phyloP scores from a whole-genome alignment of 2,329 filamentous ascomycete genomes.

The Hymenotorrendiella dingleyae region DNA sequence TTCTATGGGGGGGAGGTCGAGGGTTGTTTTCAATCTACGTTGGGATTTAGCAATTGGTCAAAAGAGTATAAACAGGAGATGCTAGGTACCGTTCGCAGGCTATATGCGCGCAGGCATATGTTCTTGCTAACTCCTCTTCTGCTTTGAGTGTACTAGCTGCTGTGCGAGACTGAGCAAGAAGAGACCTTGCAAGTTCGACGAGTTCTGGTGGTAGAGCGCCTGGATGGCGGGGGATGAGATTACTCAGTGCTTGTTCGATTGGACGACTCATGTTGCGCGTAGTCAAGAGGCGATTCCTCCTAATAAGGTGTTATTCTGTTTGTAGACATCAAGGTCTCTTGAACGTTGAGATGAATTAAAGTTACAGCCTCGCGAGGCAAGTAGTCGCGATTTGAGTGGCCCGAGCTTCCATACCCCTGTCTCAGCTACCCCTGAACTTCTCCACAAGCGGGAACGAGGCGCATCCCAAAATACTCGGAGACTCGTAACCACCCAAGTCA shows the following conservation, averaged over 20 bases:
- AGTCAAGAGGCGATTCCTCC: neutral
- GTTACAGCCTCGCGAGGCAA: too few species aligned
- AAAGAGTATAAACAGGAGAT: neutral
- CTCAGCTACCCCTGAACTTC: too few species aligned
- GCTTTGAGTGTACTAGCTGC: constrained; percentile 72
- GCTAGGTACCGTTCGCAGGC: constrained; percentile 70
- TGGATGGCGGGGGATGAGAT: constrained; percentile 67
- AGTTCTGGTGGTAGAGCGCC: constrained; percentile 63
- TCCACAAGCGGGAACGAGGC: too few species aligned
- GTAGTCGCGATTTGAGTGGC: too few species aligned
- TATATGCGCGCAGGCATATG: constrained; percentile 80
- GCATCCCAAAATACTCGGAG: too few species aligned
- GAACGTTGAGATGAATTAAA: too few species aligned
- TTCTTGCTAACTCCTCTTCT: constrained; percentile 81
- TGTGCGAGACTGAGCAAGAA: constrained; percentile 75
- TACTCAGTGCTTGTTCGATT: constrained; percentile 67
- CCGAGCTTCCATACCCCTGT: too few species aligned
- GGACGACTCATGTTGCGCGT: constrained; percentile 60
- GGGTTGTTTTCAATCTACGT: constrained; percentile 63
- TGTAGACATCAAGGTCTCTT: too few species aligned
- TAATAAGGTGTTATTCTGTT: too few species aligned
- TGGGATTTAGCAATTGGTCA: neutral
- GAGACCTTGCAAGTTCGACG: constrained; percentile 62
- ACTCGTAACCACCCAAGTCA: too few species aligned
- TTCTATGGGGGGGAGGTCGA: constrained; percentile 73